Evolutionary conservation across 495 filamentous ascomycete species (phyloP), one percentile per base, ranked within the genome.

Genomic region (Amphirosellinia nigrospora): DNA sequence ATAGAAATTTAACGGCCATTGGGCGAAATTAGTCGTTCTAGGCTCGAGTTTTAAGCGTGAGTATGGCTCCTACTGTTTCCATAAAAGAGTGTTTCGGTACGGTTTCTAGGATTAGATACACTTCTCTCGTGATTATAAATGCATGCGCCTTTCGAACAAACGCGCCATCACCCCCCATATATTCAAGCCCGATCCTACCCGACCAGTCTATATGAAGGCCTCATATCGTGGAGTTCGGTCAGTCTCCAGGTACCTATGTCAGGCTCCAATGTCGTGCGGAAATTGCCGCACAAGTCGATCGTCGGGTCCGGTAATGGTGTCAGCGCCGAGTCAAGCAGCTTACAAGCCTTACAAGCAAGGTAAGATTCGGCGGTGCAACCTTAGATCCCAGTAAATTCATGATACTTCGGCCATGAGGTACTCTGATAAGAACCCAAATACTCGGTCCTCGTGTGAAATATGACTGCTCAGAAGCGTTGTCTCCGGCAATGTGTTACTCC

Each of bases 301-400:
- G 19, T 59, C 65, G 65, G 53, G 65, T 26, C 28, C 50, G 50
- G 52, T 34, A 45, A 45, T 58, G 38, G 23, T 6, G 52, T 41
- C 65, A 59, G 53, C 65, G 13, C 65, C 65, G 65, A 58, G 52
- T 59, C 65, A 55, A 59, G 65, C 52, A 56, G 65, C 52, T 46
- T 59, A 28, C 64, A 43, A 55, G 50, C 36, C 50, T 39, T 66
- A 66, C 45, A 53, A 48, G 45, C 61, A 65, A 65, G 64, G 64
- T 39, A 58, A 66, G 50, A 45, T 66, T 66, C 50, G 50, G 64
- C 64, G 28, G 48, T 66, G 64, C 50, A 66, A 58, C 50, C 36
- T 36, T 19, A 34, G 9, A 58, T 58, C 52, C 50, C 6, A 38
- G 65, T 46, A 36, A 36, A 43, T 48, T 38, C 30, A 59, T 32